These are phyloP conservation scores for Themeda triandra DNA, from an alignment of 176 grass and related monocot genomes.

Conservation along the genomic window DNA sequence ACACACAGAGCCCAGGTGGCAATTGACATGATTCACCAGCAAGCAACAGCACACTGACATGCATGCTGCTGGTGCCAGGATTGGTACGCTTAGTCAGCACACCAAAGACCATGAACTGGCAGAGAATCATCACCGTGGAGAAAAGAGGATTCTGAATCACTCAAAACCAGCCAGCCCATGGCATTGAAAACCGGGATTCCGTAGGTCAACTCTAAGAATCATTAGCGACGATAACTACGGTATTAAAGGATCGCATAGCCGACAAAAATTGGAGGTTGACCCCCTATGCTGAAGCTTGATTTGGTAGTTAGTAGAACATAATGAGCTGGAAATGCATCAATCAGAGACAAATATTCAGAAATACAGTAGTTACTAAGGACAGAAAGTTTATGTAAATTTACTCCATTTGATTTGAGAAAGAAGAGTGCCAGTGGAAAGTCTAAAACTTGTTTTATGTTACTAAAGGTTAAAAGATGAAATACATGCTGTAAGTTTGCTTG, in stretches of 20 bases:
- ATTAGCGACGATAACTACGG: slow-evolving; percentile 24
- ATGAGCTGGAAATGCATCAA: slow-evolving; percentile 7
- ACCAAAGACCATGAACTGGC: slow-evolving; percentile 42
- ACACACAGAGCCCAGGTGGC: slow-evolving; percentile 25
- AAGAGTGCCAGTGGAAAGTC: background rate
- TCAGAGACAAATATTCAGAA: background rate
- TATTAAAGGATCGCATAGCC: slow-evolving; percentile 33
- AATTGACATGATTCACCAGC: slow-evolving; percentile 24
- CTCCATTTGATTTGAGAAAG: background rate
- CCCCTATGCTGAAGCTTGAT: slow-evolving; percentile 31
- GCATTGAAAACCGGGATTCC: slow-evolving; percentile 41
- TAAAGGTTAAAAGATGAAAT: background rate
- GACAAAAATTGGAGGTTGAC: slow-evolving; percentile 50
- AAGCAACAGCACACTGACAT: slow-evolving; percentile 42
- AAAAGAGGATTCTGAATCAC: slow-evolving; percentile 46
- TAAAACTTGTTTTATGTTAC: background rate
- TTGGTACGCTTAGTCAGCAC: slow-evolving; percentile 48
- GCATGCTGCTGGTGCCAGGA: slow-evolving; percentile 18
- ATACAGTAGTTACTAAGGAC: background rate
- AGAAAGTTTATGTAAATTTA: background rate
- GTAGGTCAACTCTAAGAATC: slow-evolving; percentile 42
- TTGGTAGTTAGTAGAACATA: slow-evolving; percentile 23
- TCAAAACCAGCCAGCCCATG: slow-evolving; percentile 55
- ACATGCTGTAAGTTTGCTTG: background rate
- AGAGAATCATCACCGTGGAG: slow-evolving; percentile 35